These are phyloP conservation scores for Trypanosomatidae sp. DNA, from an alignment of 208 protist genomes.

Conservation along the genomic window DNA sequence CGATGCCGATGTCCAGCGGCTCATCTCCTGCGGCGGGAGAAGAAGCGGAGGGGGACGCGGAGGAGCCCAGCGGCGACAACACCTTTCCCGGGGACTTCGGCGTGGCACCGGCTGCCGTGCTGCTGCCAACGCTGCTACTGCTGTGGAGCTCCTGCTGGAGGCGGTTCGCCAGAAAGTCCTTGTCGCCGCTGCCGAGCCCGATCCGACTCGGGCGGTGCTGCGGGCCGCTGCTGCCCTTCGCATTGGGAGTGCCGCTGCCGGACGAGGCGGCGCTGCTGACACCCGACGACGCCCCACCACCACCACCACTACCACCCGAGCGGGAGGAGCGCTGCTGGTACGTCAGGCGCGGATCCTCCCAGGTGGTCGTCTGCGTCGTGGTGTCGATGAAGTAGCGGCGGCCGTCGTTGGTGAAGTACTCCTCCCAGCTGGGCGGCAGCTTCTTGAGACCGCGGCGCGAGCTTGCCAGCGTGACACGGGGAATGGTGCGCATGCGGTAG, in stretches of 20 bases:
- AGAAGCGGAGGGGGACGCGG: background rate
- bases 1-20: constrained; percentile 45
- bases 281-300: too few species aligned
- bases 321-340: constrained; percentile 12
- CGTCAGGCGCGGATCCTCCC: constrained; percentile 59
- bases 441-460: constrained; percentile 38
- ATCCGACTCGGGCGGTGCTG: constrained; percentile 36
- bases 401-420: constrained; percentile 78
- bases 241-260: background rate
- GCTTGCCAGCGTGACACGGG: constrained; percentile 44
- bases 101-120: background rate
- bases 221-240: background rate
- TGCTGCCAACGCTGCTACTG: background rate
- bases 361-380: constrained; percentile 52
- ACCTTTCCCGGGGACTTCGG: constrained; percentile 1
- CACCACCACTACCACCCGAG: constrained; percentile 10
- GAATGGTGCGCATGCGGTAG: constrained; percentile 74
- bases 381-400: constrained; percentile 75
- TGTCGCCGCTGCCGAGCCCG: constrained; percentile 41
- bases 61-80: too few species aligned
- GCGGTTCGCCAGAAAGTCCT: constrained; percentile 39
- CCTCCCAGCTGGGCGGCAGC: constrained; percentile 74
- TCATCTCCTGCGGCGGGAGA: background rate
- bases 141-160: constrained; percentile 38
- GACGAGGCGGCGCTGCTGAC: too few species aligned